Percentiles rank a stretch among this genome's conserved stretches.
phyloP scores from a whole-genome alignment of 305 asterid genomes.

The Ajuga reptans region DNA sequence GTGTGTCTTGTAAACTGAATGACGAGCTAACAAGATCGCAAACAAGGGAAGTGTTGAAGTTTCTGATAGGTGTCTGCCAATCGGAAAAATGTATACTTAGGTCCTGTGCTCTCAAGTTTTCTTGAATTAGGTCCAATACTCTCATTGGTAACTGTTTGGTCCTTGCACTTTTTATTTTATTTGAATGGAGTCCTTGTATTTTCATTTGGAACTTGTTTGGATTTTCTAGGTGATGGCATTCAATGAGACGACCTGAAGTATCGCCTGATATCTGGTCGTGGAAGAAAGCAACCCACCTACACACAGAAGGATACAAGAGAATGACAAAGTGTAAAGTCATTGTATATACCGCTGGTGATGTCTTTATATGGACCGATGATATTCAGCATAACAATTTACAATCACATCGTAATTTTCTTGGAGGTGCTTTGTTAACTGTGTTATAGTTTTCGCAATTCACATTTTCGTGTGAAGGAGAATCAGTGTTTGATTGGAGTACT shows the following conservation, averaged over 20 bases:
- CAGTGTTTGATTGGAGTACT: not conserved
- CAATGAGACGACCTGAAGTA: slow-evolving; percentile 52
- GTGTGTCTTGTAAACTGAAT: too few relatives aligned
- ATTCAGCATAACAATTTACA: slow-evolving; percentile 14
- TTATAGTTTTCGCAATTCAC: not conserved
- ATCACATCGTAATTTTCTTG: slow-evolving; percentile 15
- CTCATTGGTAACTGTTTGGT: too few relatives aligned
- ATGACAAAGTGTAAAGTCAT: slow-evolving; percentile 28
- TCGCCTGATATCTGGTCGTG: slow-evolving; percentile 11
- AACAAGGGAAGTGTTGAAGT: too few relatives aligned
- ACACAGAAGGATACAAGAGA: slow-evolving; percentile 4
- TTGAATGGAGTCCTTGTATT: not conserved
- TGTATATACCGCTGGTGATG: slow-evolving; percentile 44
- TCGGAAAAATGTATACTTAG: too few relatives aligned
- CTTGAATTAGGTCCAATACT: too few relatives aligned
- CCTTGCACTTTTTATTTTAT: too few relatives aligned
- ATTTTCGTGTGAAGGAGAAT: slow-evolving; percentile 11
- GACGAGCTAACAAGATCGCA: too few relatives aligned
- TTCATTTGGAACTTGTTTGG: too few relatives aligned
- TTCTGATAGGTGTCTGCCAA: too few relatives aligned
- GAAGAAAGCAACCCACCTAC: slow-evolving; percentile 29
- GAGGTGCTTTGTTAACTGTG: not conserved
- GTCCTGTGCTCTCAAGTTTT: too few relatives aligned
- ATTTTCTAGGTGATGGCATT: not conserved
- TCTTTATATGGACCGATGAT: not conserved